These are phyloP conservation scores for Gastrolobium villosum DNA, from an alignment of 306 rosid species.

Conservation along the genomic window DNA sequence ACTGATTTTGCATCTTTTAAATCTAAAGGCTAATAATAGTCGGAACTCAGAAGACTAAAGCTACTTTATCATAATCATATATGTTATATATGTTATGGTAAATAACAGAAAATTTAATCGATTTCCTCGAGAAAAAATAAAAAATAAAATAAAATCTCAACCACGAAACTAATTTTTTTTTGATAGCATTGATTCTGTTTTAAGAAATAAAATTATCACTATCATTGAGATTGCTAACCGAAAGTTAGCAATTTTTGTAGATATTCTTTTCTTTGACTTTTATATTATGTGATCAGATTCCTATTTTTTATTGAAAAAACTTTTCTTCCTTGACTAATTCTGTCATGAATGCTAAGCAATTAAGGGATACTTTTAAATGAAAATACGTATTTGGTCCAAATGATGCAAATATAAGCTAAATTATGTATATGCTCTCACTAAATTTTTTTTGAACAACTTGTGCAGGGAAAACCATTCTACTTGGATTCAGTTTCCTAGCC, in stretches of 20 bases:
- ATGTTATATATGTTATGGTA: too few relatives aligned
- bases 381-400: slow-evolving; percentile 8
- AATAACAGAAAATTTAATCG: too few relatives aligned
- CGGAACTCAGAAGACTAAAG: too few relatives aligned
- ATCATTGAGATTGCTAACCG: slow-evolving; percentile 30
- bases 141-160: too few relatives aligned
- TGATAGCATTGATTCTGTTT: slow-evolving; percentile 41
- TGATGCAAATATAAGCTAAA: not conserved
- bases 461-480: slow-evolving; percentile 90
- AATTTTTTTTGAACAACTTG: slow-evolving; percentile 44
- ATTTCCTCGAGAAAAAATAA: too few relatives aligned
- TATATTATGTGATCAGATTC: slow-evolving; percentile 51
- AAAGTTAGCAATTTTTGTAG: slow-evolving; percentile 41
- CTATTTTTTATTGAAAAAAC: not conserved
- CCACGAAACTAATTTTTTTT: too few relatives aligned
- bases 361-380: slow-evolving; percentile 40
- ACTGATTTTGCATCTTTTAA: too few relatives aligned
- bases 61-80: too few relatives aligned
- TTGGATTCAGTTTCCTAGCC: slow-evolving; percentile 75
- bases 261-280: slow-evolving; percentile 33
- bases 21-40: too few relatives aligned
- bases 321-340: slow-evolving; percentile 3
- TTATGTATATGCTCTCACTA: not conserved
- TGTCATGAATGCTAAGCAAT: slow-evolving; percentile 8
- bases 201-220: slow-evolving; percentile 30